Conservation (phyloP, 257 asterid genomes). For the Lantana camara region DNA sequence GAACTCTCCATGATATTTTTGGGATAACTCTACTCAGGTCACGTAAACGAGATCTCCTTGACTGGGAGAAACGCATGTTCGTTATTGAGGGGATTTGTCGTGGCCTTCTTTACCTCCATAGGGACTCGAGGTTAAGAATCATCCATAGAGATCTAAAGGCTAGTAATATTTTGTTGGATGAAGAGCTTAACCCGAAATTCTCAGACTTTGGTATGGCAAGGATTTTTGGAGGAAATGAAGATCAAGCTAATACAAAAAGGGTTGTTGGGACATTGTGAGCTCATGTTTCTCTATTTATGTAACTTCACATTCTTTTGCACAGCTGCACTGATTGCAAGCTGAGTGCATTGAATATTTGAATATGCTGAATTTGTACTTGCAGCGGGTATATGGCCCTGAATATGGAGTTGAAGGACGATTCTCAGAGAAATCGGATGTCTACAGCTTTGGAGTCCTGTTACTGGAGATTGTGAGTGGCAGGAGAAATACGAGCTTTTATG, state of each 20-base stretch:
- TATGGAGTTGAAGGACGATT: conserved; percentile 59
- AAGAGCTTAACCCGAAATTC: conserved; percentile 55
- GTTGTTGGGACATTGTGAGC: conserved; percentile 66
- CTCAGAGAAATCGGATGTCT: conserved; percentile 61
- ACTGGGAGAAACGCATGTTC: conserved; percentile 50
- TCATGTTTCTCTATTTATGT: not conserved
- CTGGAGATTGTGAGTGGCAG: conserved; percentile 53
- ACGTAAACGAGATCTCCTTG: conserved; percentile 33
- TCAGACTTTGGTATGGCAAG: conserved; percentile 69
- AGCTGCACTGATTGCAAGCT: no score
- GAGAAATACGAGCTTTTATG: conserved; percentile 39
- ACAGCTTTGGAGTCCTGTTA: conserved; percentile 57
- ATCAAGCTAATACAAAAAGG: conserved; percentile 52
- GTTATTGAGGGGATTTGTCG: no score
- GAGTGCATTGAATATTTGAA: no score
- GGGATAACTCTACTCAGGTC: conserved; percentile 40
- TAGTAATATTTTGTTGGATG: no score
- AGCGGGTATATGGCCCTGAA: conserved; percentile 71
- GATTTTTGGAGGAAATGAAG: conserved; percentile 53
- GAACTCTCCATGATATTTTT: not conserved
- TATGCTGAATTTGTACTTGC: not conserved
- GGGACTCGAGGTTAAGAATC: no score
- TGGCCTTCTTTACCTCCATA: no score
- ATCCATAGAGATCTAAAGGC: no score
- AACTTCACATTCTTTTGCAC: not conserved